Conservation (phyloP, 345 rosid species). For the Arabis alpina region DNA sequence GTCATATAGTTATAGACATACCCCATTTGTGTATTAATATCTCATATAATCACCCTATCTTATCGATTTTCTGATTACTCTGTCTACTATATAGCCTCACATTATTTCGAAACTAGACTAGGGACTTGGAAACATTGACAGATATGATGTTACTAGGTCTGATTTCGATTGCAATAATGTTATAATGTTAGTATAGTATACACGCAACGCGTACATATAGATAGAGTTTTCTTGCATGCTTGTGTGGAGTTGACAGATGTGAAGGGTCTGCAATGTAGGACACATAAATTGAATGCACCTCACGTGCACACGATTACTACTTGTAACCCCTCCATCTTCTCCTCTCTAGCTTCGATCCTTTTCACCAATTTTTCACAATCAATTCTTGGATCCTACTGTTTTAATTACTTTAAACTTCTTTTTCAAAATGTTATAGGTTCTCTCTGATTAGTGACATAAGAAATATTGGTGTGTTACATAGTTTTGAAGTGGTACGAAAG, state of each 20-base stretch:
- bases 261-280: conserved; percentile 34
- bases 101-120: conserved; percentile 40
- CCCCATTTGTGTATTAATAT: conserved; percentile 1
- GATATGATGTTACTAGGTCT: conserved; percentile 27
- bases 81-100: conserved; percentile 14
- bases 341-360: conserved; percentile 25
- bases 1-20: conserved; percentile 22
- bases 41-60: background rate
- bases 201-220: conserved; percentile 19
- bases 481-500: no score
- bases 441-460: no score
- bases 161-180: conserved; percentile 28
- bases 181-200: conserved; percentile 1
- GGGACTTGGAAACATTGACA: conserved; percentile 36
- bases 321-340: conserved; percentile 2
- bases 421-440: background rate
- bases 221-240: conserved; percentile 32
- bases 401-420: background rate
- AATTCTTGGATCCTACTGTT: conserved; percentile 5
- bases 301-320: conserved; percentile 43
- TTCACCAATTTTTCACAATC: conserved; percentile 22
- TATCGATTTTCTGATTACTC: conserved; percentile 13
- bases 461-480: no score
- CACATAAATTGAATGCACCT: conserved; percentile 31
- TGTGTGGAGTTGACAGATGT: conserved; percentile 37